A percentile compares a stretch with the other conserved stretches of the same genome.
These are phyloP conservation scores for Diaporthe australafricana DNA, from an alignment of 2,329 filamentous ascomycete species.

Conservation along the genomic window DNA sequence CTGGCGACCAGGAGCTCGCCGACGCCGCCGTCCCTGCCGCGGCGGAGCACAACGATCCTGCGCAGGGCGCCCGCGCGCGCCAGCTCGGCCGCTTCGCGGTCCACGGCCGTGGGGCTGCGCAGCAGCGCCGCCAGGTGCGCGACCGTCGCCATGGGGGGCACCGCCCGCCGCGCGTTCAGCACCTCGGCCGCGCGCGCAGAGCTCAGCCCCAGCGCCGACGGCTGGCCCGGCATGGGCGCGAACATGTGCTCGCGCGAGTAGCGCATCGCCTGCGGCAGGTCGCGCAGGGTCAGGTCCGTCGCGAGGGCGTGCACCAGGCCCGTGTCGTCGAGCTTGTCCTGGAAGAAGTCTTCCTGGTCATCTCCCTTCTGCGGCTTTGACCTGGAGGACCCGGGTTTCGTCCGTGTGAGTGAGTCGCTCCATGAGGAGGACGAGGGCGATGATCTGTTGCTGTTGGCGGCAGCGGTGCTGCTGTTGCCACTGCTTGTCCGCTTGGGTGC, in stretches of 20 bases:
- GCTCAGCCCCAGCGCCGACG: constrained; percentile 65
- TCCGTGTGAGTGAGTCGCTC: constrained; percentile 37
- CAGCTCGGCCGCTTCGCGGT: constrained; percentile 75
- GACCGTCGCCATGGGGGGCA: constrained; percentile 74
- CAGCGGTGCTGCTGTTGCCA: neutral
- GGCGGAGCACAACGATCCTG: constrained; percentile 71
- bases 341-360: constrained; percentile 50
- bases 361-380: constrained; percentile 37
- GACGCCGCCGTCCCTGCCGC: constrained; percentile 64
- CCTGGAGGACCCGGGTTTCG: constrained; percentile 30
- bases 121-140: constrained; percentile 75
- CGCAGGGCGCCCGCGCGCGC: constrained; percentile 67
- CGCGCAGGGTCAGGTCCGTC: constrained; percentile 66
- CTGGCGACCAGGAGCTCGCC: constrained; percentile 75
- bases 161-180: constrained; percentile 67
- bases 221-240: constrained; percentile 67
- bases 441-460: constrained; percentile 1
- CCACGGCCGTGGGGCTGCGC: constrained; percentile 70
- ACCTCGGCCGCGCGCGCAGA: constrained; percentile 72
- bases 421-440: constrained; percentile 37
- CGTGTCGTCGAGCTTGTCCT: constrained; percentile 68
- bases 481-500: constrained; percentile 33
- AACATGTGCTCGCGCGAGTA: constrained; percentile 74
- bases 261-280: constrained; percentile 73
- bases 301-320: constrained; percentile 68